These are phyloP conservation scores for Pestalotiopsis sp. DNA, from an alignment of 2,329 filamentous ascomycete genomes.

Conservation along the genomic window DNA sequence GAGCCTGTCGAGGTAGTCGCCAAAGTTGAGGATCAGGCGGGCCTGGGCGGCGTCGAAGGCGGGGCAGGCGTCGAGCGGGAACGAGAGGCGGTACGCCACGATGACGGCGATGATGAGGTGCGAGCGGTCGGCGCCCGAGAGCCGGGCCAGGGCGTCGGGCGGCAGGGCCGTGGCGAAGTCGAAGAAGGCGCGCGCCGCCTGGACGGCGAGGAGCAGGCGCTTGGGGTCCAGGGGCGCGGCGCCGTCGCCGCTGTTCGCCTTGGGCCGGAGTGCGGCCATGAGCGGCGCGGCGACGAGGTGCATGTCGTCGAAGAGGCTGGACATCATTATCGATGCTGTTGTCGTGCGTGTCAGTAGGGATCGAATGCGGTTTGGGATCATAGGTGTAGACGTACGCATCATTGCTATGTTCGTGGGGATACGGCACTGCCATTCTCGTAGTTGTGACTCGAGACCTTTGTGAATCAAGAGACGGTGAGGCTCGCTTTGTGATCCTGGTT, in stretches of 20 bases:
- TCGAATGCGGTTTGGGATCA: background rate
- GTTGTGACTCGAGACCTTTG: conserved; percentile 50
- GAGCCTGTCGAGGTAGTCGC: conserved; percentile 40
- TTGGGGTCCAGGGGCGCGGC: conserved; percentile 22
- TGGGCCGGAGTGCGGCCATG: conserved; percentile 25
- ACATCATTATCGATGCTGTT: conserved; percentile 36
- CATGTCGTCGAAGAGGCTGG: conserved; percentile 38
- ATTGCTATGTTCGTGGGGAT: conserved; percentile 38
- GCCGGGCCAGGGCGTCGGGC: conserved; percentile 32
- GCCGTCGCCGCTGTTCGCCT: conserved; percentile 14
- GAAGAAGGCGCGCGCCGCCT: conserved; percentile 33
- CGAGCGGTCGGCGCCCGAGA: conserved; percentile 46
- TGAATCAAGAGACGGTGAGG: conserved; percentile 47
- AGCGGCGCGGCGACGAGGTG: conserved; percentile 42
- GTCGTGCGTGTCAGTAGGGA: background rate
- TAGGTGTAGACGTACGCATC: conserved; percentile 23
- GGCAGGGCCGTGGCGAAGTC: conserved; percentile 29
- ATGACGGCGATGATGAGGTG: conserved; percentile 44
- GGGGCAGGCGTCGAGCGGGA: conserved; percentile 41
- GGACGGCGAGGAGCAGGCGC: conserved; percentile 23
- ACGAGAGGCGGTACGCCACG: conserved; percentile 48
- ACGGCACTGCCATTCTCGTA: conserved; percentile 40
- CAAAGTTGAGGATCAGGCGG: conserved; percentile 41
- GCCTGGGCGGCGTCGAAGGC: conserved; percentile 41
- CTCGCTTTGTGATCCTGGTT: conserved; percentile 29